These are phyloP conservation scores for Zelonia costaricensis DNA, from an alignment of 208 protist species.

Conservation along the genomic window DNA sequence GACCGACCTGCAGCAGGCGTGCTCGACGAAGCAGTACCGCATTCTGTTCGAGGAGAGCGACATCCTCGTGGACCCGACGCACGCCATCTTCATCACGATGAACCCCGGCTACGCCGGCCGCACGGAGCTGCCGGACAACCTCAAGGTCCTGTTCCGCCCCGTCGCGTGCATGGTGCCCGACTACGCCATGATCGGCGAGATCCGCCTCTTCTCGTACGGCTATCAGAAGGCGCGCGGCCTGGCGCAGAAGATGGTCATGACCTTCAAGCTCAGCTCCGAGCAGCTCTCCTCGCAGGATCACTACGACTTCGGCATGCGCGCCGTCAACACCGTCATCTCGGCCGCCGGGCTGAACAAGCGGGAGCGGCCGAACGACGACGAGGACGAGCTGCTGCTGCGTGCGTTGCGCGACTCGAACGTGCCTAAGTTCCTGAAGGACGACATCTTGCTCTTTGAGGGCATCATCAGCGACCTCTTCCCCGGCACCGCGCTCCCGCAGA, in stretches of 20 bases:
- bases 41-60: slow-evolving; percentile 95
- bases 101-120: slow-evolving; percentile 99
- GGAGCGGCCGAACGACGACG: slow-evolving; percentile 88
- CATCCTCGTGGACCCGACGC: slow-evolving; percentile 93
- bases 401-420: slow-evolving; percentile 98
- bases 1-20: slow-evolving; percentile 95
- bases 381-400: slow-evolving; percentile 95
- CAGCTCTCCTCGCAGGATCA: slow-evolving; percentile 98
- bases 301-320: slow-evolving; percentile 99
- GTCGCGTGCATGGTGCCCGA: slow-evolving; percentile 99
- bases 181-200: slow-evolving; percentile 99
- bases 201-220: slow-evolving; percentile 98
- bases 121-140: slow-evolving; percentile 98
- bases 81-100: slow-evolving; percentile 98
- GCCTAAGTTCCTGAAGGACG: slow-evolving; percentile 97
- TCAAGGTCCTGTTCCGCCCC: slow-evolving; percentile 98
- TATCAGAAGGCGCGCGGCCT: slow-evolving; percentile 95
- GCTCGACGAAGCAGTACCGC: slow-evolving; percentile 90
- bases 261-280: slow-evolving; percentile 98
- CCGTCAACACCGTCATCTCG: slow-evolving; percentile 99
- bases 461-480: slow-evolving; percentile 99
- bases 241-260: slow-evolving; percentile 98
- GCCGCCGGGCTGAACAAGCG: slow-evolving; percentile 97
- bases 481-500: slow-evolving; percentile 86
- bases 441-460: slow-evolving; percentile 95